These are phyloP conservation scores for Paulownia fortunei DNA, from an alignment of 257 asterid species.

Conservation along the genomic window DNA sequence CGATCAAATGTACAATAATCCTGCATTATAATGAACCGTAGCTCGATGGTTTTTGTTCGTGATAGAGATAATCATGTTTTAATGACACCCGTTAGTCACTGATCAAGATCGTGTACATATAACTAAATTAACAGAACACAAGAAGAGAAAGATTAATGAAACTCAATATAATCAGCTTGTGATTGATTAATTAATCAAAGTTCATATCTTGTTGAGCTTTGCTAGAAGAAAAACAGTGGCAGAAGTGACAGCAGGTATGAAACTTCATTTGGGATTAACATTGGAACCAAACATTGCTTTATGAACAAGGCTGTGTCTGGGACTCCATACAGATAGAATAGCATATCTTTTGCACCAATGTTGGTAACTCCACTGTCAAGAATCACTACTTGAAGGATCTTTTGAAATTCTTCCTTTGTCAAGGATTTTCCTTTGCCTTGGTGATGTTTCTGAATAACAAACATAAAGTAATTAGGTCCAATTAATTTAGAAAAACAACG, in stretches of 20 bases:
- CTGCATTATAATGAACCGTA: too few relatives aligned
- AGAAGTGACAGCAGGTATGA: slow-evolving; percentile 69
- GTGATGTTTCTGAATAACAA: slow-evolving; percentile 51
- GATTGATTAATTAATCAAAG: not conserved
- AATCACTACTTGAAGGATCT: slow-evolving; percentile 47
- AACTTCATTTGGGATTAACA: slow-evolving; percentile 53
- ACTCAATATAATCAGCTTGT: not conserved
- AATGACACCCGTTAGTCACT: too few relatives aligned
- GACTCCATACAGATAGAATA: slow-evolving; percentile 54
- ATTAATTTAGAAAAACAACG: not conserved
- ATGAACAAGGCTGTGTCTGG: slow-evolving; percentile 52
- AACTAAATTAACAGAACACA: not conserved
- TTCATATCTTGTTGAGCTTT: slow-evolving; percentile 58
- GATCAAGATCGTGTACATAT: too few relatives aligned
- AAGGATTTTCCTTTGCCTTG: slow-evolving; percentile 41
- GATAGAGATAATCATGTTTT: too few relatives aligned
- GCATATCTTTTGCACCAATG: slow-evolving; percentile 54
- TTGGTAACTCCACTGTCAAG: slow-evolving; percentile 56
- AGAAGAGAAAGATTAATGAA: not conserved
- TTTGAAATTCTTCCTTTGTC: slow-evolving; percentile 58
- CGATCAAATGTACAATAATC: too few relatives aligned
- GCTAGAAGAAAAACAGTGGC: slow-evolving; percentile 68
- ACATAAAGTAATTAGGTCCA: not conserved
- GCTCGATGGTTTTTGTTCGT: too few relatives aligned
- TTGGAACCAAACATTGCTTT: slow-evolving; percentile 52